A percentile compares a stretch with the other conserved stretches of the same genome.
Evolutionary conservation across 257 asterid genomes (phyloP).

Genomic region (Scutellaria barbata): DNA sequence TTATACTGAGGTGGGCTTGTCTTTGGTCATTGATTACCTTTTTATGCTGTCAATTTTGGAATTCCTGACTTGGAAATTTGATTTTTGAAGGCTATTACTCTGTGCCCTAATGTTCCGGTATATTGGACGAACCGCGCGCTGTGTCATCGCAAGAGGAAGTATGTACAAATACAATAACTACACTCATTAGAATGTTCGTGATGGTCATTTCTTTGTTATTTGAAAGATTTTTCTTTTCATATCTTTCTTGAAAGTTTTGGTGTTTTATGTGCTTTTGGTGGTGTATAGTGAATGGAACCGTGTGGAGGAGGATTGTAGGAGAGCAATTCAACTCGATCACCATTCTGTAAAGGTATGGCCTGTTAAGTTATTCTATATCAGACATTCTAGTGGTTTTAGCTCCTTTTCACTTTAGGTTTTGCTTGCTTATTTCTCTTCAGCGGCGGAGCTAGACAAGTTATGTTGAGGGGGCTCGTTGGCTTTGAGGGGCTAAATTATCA

Average conservation of each 20-base stretch:
- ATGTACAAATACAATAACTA: constrained; percentile 50
- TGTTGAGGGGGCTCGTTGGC: no score
- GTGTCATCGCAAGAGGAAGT: constrained; percentile 84
- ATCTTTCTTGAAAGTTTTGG: not conserved
- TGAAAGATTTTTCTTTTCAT: not conserved
- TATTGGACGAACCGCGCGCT: constrained; percentile 97
- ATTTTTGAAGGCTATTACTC: constrained; percentile 65
- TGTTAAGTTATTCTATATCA: constrained; percentile 9
- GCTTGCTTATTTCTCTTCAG: not conserved
- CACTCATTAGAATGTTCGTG: constrained; percentile 16
- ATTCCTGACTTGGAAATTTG: constrained; percentile 10
- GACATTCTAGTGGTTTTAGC: not conserved
- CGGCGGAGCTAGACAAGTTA: no score
- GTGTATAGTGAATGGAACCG: constrained; percentile 71
- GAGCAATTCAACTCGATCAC: constrained; percentile 66
- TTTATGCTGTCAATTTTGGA: not conserved
- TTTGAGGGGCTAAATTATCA: no score
- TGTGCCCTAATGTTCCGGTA: constrained; percentile 89
- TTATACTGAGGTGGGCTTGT: constrained; percentile 69
- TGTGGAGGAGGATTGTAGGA: constrained; percentile 78
- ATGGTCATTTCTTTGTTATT: constrained; percentile 14
- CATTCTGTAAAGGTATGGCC: constrained; percentile 58
- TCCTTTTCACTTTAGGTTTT: not conserved
- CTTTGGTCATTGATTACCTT: not conserved
- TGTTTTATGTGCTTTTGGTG: constrained; percentile 9